Evolutionary conservation across 1,284 basidiomycete species (phyloP).

Genomic region (Ustanciosporium gigantosporum): DNA sequence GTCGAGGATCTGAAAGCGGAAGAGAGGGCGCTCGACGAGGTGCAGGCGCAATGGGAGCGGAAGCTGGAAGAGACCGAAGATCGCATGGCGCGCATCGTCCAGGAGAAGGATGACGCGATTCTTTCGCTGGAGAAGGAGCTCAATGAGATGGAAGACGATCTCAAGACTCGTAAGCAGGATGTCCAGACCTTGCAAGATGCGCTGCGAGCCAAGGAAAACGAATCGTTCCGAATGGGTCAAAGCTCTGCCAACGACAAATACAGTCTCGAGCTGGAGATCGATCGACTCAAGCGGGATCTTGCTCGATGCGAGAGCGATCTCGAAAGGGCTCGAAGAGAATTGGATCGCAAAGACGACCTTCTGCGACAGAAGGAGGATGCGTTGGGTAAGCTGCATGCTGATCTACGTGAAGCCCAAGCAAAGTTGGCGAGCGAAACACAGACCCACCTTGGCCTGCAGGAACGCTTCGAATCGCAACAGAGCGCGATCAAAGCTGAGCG

Average conservation of each 20-base stretch:
- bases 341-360: constrained; percentile 71
- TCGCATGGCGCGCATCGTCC: constrained; percentile 40
- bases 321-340: constrained; percentile 72
- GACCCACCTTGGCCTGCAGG: constrained; percentile 43
- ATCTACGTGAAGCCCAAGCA: constrained; percentile 43
- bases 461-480: constrained; percentile 55
- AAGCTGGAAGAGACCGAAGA: constrained; percentile 51
- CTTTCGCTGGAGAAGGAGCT: constrained; percentile 47
- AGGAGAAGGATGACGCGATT: constrained; percentile 52
- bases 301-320: constrained; percentile 80
- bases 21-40: constrained; percentile 61
- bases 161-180: constrained; percentile 39
- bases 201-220: constrained; percentile 68
- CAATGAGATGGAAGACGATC: constrained; percentile 35
- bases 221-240: constrained; percentile 73
- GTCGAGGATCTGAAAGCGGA: constrained; percentile 63
- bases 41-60: constrained; percentile 62
- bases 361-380: constrained; percentile 72
- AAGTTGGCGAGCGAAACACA: constrained; percentile 55
- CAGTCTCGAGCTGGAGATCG: constrained; percentile 86
- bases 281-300: constrained; percentile 82
- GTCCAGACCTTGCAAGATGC: constrained; percentile 68
- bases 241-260: constrained; percentile 79
- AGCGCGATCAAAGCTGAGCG: constrained; percentile 29
- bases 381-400: constrained; percentile 66